Percentiles rank a stretch among this genome's conserved stretches.
phyloP scores from a whole-genome alignment of 257 asterid genomes.

The Primulina eburnea region DNA sequence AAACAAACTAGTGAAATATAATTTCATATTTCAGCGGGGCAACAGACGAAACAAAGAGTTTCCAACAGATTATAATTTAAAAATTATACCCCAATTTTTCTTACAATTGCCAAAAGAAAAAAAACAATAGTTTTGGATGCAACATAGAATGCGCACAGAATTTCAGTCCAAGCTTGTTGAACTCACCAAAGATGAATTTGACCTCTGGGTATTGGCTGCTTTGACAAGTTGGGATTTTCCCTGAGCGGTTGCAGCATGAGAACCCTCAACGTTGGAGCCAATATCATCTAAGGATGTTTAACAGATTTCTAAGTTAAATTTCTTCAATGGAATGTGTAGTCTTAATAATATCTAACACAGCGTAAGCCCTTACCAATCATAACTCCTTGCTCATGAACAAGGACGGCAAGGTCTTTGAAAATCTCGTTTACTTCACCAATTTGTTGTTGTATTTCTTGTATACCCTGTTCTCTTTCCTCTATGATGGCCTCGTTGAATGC shows the following conservation, averaged over 20 bases:
- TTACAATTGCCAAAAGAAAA: neutral
- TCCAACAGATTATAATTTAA: neutral
- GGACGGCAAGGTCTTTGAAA: slow-evolving; percentile 53
- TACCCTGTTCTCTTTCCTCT: slow-evolving; percentile 60
- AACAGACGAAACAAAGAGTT: neutral
- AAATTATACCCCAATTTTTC: neutral
- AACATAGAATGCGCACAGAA: neutral
- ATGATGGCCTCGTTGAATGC: slow-evolving; percentile 49
- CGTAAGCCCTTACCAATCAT: slow-evolving; percentile 41
- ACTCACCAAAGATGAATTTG: slow-evolving; percentile 52
- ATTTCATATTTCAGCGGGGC: neutral
- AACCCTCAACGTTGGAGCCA: slow-evolving; percentile 41
- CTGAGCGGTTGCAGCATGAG: slow-evolving; percentile 44
- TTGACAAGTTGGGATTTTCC: slow-evolving; percentile 43
- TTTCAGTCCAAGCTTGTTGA: neutral
- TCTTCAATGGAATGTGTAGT: neutral
- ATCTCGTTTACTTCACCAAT: slow-evolving; percentile 57
- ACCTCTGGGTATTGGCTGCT: slow-evolving; percentile 53
- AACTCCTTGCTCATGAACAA: slow-evolving; percentile 54
- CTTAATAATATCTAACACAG: neutral
- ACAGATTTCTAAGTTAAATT: neutral
- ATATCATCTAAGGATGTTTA: slow-evolving; percentile 39
- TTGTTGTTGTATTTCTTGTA: slow-evolving; percentile 50
- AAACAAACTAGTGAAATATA: neutral
- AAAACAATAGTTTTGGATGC: neutral